Conservation (phyloP, 2,329 filamentous ascomycete species). For the Tolypocladium paradoxum region DNA sequence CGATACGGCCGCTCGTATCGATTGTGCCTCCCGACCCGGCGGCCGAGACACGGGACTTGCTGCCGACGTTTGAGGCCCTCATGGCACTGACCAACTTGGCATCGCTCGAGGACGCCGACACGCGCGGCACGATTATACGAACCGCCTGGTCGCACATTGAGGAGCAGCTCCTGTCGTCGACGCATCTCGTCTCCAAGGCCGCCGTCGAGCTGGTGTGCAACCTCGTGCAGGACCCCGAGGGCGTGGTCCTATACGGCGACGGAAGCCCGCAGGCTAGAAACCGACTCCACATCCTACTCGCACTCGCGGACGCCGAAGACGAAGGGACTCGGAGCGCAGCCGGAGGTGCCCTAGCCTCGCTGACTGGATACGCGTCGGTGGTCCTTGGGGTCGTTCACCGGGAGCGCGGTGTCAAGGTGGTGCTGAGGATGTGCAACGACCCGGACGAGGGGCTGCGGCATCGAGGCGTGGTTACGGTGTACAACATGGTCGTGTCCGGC, state of each 20-base stretch:
- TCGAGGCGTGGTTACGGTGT: conserved; percentile 64
- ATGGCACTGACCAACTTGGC: conserved; percentile 92
- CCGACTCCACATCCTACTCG: conserved; percentile 73
- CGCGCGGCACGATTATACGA: conserved; percentile 59
- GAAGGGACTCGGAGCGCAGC: conserved; percentile 69
- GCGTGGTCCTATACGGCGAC: conserved; percentile 59
- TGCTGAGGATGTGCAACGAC: conserved; percentile 73
- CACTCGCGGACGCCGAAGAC: conserved; percentile 80
- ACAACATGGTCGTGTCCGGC: conserved; percentile 60
- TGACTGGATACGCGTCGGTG: conserved; percentile 69
- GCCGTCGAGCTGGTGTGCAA: conserved; percentile 88
- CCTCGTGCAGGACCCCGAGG: conserved; percentile 59
- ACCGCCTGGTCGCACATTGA: conserved; percentile 67
- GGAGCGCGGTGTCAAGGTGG: conserved; percentile 60
- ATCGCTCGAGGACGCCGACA: conserved; percentile 58
- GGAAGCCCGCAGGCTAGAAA: conserved; percentile 56
- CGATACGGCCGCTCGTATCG: conserved; percentile 70
- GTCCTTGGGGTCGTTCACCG: conserved; percentile 60
- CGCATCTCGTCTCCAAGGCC: conserved; percentile 68
- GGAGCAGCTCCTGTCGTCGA: conserved; percentile 69
- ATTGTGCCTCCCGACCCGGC: conserved; percentile 59
- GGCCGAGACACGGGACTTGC: conserved; percentile 59
- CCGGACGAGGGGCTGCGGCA: conserved; percentile 57
- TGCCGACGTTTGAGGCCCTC: conserved; percentile 82
- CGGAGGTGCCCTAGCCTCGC: conserved; percentile 75